Base-by-base conservation (phyloP, 129 eudicot genomes). In the Helichrysum umbraculigerum region DNA sequence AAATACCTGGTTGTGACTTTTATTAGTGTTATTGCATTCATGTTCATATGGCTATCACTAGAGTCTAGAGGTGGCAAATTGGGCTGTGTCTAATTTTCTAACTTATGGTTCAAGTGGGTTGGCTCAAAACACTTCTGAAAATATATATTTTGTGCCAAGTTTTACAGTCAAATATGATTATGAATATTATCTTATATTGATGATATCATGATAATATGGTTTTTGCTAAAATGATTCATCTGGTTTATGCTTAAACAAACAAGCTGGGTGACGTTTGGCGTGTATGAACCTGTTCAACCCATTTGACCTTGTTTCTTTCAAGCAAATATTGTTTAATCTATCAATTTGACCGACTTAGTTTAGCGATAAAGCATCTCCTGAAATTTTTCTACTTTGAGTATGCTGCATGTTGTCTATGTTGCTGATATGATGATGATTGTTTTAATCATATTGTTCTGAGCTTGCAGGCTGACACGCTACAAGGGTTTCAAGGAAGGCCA, bases 401-500 rank as follows among this genome's bases (percentile, higher is more conserved):
- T 70, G 16, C 11, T 57, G 62, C 62, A 19, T 57, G 62, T 57
- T 2, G 29, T 19, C 25, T 20, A 32, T 64, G 22, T 2, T 15
- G 5, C 5, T n/a, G 28, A 10, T 67, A 37, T 4, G 21, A 39
- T 11, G 19, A 22, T 39, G 59, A 42, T 33, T 33, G 17, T 35
- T 25, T 61, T 22, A 25, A 3, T 58, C 37, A 50, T 44, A 65
- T 21, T n/a, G 76, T 56, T 22, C 44, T 51, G 51, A 35, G 21
- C 78, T 60, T 86, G 54, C 64, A 93, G 98, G 85, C 75, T 93
- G 86, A 88, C 98, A 33, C 92, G 97, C 20, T 93, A 93, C 89
- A 93, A 93, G 76, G 87, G 89, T 15, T 93, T 93, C 71, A 93
- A 93, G 84, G 97, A 93, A 85, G 98, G 97, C 75, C 96, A 93